Evolutionary conservation across 2,329 filamentous ascomycete species (phyloP).

Genomic region (Stachybotrys echinatus): DNA sequence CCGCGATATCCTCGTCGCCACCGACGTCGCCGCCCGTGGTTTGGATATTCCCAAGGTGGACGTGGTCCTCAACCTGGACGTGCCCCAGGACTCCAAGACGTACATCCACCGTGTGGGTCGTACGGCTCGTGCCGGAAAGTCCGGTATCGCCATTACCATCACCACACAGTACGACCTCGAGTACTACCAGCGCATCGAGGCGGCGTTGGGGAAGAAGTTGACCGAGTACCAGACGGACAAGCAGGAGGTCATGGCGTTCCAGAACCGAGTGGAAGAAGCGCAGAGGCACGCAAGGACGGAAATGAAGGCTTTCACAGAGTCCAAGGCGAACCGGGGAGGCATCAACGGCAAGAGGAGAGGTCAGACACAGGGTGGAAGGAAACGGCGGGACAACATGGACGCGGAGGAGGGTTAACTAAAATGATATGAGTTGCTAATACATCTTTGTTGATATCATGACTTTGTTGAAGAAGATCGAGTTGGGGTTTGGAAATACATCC

Average conservation of each 20-base stretch:
- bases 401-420: constrained; percentile 67
- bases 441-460: neutral
- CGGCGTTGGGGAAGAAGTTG: constrained; percentile 73
- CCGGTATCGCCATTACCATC: constrained; percentile 72
- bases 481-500: no score
- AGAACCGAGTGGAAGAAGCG: constrained; percentile 72
- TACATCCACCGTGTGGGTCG: constrained; percentile 88
- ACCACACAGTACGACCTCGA: constrained; percentile 87
- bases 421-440: no score
- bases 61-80: constrained; percentile 78
- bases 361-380: constrained; percentile 39
- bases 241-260: constrained; percentile 82
- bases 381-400: constrained; percentile 61
- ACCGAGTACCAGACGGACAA: constrained; percentile 64
- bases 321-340: constrained; percentile 35
- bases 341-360: constrained; percentile 45
- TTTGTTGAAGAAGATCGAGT: no score
- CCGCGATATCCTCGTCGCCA: constrained; percentile 86
- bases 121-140: constrained; percentile 81
- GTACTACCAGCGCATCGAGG: constrained; percentile 75
- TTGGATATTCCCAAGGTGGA: constrained; percentile 92
- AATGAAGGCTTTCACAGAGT: constrained; percentile 76
- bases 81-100: constrained; percentile 81
- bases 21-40: constrained; percentile 89
- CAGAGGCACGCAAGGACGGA: constrained; percentile 73